These are phyloP conservation scores for Fusarium begoniae DNA, from an alignment of 2,329 filamentous ascomycete genomes.

Conservation along the genomic window DNA sequence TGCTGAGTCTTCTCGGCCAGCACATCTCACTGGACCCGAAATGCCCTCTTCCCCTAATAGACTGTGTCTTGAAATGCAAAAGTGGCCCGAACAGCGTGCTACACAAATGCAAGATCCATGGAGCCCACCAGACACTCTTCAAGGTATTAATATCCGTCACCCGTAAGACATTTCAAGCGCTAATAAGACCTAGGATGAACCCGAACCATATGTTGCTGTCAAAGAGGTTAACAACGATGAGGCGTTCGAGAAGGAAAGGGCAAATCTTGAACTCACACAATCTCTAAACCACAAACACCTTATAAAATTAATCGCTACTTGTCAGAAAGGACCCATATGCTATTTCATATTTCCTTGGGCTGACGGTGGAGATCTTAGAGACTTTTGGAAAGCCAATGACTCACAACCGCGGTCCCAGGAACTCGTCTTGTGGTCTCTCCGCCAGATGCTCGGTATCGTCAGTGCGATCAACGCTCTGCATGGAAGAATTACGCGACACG, in stretches of 20 bases:
- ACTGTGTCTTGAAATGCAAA: background rate
- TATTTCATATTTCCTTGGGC: slow-evolving; percentile 34
- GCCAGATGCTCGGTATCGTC: slow-evolving; percentile 22
- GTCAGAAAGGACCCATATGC: background rate
- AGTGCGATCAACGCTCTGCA: slow-evolving; percentile 17
- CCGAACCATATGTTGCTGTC: background rate
- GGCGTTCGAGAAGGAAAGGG: slow-evolving; percentile 4
- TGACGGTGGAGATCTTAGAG: slow-evolving; percentile 16
- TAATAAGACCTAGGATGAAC: background rate
- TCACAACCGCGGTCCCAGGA: background rate
- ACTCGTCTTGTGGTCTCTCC: slow-evolving; percentile 13
- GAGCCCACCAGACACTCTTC: background rate
- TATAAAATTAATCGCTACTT: slow-evolving; percentile 14
- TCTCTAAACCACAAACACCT: slow-evolving; percentile 13
- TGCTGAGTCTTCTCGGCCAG: background rate
- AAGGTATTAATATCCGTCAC: background rate
- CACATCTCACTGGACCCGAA: background rate
- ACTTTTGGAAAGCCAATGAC: slow-evolving; percentile 12
- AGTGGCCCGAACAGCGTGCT: background rate
- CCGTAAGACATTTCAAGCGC: fast-evolving
- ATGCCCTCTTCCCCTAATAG: slow-evolving; percentile 2
- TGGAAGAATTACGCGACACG: slow-evolving; percentile 14
- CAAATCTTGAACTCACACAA: slow-evolving; percentile 2
- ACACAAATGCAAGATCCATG: slow-evolving; percentile 4
- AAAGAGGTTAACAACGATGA: slow-evolving; percentile 5